A percentile compares a stretch with the other conserved stretches of the same genome.
Conservation (phyloP, 2,329 filamentous ascomycete species). For the Aspergillus udagawae region DNA sequence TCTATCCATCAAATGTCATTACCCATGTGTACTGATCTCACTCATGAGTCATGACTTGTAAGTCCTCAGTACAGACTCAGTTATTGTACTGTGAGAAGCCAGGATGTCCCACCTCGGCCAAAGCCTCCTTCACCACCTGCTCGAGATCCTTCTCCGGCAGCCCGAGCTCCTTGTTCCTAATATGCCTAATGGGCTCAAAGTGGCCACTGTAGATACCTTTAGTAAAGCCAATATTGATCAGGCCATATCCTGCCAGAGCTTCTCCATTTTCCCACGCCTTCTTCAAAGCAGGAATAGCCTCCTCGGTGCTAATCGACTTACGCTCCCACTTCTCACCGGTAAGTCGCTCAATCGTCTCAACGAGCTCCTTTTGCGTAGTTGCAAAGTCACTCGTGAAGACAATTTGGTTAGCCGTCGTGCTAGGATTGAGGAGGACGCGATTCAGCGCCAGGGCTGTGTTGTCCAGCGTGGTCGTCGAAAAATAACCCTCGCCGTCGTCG, state of each 20-base stretch:
- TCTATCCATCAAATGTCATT: too few relatives aligned
- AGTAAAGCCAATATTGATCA: conserved; percentile 10
- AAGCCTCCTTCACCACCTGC: conserved; percentile 6
- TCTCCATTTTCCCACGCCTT: conserved; percentile 4
- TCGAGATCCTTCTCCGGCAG: conserved; percentile 3
- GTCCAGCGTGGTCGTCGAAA: conserved; percentile 9
- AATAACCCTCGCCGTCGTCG: conserved; percentile 4
- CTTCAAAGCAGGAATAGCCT: conserved; percentile 4
- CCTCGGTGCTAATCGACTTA: conserved; percentile 5
- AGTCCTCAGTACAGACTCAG: too few relatives aligned
- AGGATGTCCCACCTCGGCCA: conserved; percentile 5
- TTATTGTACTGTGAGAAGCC: neutral
- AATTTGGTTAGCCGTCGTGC: conserved; percentile 10
- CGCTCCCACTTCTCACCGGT: conserved; percentile 8
- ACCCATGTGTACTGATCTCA: too few relatives aligned
- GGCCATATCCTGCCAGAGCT: conserved; percentile 3
- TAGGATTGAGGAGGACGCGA: conserved; percentile 5
- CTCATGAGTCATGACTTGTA: too few relatives aligned
- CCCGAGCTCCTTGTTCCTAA: conserved; percentile 7
- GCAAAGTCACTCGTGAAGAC: conserved; percentile 12
- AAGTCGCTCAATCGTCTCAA: conserved; percentile 7
- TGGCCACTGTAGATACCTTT: conserved; percentile 5
- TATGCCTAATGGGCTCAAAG: conserved; percentile 1
- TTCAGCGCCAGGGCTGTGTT: conserved; percentile 11
- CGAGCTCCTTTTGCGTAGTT: conserved; percentile 10